Percentiles rank a stretch among this genome's conserved stretches.
These are phyloP conservation scores for Punica granatum DNA, from an alignment of 345 rosid species.

Conservation along the genomic window DNA sequence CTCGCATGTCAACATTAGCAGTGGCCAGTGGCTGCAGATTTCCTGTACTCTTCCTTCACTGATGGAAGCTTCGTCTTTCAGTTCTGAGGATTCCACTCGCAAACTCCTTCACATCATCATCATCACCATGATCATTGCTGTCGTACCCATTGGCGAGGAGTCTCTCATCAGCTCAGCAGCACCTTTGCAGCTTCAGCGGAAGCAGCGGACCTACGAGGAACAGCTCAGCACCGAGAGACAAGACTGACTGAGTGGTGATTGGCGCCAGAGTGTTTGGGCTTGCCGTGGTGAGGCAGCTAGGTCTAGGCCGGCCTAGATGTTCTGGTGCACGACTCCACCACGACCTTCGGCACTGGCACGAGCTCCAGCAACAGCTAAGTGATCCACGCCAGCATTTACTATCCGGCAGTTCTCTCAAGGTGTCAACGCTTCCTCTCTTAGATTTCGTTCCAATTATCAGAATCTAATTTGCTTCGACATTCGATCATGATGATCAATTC, in stretches of 20 bases:
- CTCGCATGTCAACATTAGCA: too few species aligned
- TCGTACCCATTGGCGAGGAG: neutral
- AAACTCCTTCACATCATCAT: neutral
- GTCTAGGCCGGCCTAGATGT: slow-evolving; percentile 58
- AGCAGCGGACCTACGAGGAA: neutral
- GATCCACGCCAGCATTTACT: slow-evolving; percentile 91
- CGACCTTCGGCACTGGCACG: slow-evolving; percentile 75
- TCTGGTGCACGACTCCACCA: slow-evolving; percentile 62
- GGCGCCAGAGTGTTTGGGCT: slow-evolving; percentile 92
- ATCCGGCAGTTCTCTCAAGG: slow-evolving; percentile 70
- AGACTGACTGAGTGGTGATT: slow-evolving; percentile 70
- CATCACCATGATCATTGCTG: neutral
- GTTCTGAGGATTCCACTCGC: neutral
- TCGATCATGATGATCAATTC: neutral
- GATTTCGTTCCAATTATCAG: neutral
- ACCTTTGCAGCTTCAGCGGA: neutral
- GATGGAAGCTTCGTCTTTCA: neutral
- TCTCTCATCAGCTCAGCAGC: neutral
- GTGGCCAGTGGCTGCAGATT: neutral
- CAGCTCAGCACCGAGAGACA: slow-evolving; percentile 37
- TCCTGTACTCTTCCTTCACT: neutral
- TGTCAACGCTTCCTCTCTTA: slow-evolving; percentile 8
- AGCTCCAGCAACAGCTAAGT: slow-evolving; percentile 91
- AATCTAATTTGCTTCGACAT: neutral
- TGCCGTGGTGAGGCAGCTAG: slow-evolving; percentile 64